phyloP scores from a whole-genome alignment of 2,329 filamentous ascomycete genomes.

The Penicillium sp. region DNA sequence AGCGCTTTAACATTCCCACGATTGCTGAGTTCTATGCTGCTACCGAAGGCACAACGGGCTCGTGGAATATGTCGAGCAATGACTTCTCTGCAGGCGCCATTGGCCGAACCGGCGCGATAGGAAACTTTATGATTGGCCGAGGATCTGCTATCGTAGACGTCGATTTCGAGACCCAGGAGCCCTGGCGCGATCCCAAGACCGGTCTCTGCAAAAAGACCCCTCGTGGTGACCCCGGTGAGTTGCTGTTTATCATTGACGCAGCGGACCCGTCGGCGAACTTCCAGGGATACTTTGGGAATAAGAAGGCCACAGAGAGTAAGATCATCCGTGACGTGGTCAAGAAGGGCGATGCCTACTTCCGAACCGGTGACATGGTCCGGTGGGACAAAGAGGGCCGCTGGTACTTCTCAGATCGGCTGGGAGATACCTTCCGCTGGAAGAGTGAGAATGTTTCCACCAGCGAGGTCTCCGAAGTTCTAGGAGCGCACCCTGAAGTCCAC shows the following conservation, averaged over 20 bases:
- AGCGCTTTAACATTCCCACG: slow-evolving; percentile 73
- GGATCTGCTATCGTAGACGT: slow-evolving; percentile 65
- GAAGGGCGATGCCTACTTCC: slow-evolving; percentile 79
- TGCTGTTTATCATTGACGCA: slow-evolving; percentile 71
- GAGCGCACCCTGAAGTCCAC: slow-evolving; percentile 64
- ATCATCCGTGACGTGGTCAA: slow-evolving; percentile 71
- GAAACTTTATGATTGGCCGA: slow-evolving; percentile 55
- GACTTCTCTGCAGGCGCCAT: slow-evolving; percentile 75
- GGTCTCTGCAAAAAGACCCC: slow-evolving; percentile 66
- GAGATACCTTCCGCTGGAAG: slow-evolving; percentile 62
- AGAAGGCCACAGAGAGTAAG: slow-evolving; percentile 70
- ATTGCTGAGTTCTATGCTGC: slow-evolving; percentile 81
- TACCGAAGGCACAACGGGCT: slow-evolving; percentile 70
- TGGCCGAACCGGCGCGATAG: slow-evolving; percentile 69
- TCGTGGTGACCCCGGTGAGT: slow-evolving; percentile 69
- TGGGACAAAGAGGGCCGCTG: slow-evolving; percentile 69
- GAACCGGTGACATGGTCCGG: slow-evolving; percentile 79
- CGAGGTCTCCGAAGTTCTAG: slow-evolving; percentile 77
- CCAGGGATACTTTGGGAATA: slow-evolving; percentile 80
- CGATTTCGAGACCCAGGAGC: slow-evolving; percentile 70
- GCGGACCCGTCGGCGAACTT: slow-evolving; percentile 66
- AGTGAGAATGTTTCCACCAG: slow-evolving; percentile 80
- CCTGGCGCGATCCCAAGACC: slow-evolving; percentile 67
- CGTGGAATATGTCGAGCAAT: slow-evolving; percentile 74
- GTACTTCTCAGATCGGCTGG: slow-evolving; percentile 72